Evolutionary conservation across 257 asterid species (phyloP).

Genomic region (Penstemon davidsonii): DNA sequence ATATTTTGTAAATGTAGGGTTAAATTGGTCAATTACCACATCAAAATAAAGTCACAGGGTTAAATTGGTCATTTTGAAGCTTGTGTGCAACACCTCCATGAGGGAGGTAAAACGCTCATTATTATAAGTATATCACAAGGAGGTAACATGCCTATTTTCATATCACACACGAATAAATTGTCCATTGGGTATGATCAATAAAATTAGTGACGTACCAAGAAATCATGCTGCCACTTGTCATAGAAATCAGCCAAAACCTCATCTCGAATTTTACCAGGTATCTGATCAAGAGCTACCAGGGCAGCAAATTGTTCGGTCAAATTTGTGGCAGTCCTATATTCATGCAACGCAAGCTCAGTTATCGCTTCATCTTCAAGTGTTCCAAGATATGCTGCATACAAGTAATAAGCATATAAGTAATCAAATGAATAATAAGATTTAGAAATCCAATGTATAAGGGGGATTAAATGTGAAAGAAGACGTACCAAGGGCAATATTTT

Average conservation of each 20-base stretch:
- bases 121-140: too few species aligned
- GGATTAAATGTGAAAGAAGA: background rate
- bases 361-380: constrained; percentile 54
- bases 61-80: too few species aligned
- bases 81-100: too few species aligned
- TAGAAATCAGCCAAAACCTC: constrained; percentile 86
- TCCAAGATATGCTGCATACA: constrained; percentile 69
- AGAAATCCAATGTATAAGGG: background rate
- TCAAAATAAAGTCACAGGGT: too few species aligned
- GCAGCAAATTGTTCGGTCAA: constrained; percentile 93
- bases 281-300: constrained; percentile 78
- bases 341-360: constrained; percentile 69
- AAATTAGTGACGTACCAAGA: constrained; percentile 56
- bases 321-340: constrained; percentile 76
- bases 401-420: background rate
- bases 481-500: constrained; percentile 72
- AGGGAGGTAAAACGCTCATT: too few species aligned
- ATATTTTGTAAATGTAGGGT: too few species aligned
- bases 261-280: constrained; percentile 65
- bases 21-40: too few species aligned
- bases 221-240: constrained; percentile 81
- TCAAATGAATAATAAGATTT: constrained; percentile 17
- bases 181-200: too few species aligned
- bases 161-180: too few species aligned
- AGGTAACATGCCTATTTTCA: too few species aligned